Evolutionary conservation across 805 yeast species (phyloP), one percentile per base, ranked within the genome.

Genomic region (Barnettozyma sucrosica): DNA sequence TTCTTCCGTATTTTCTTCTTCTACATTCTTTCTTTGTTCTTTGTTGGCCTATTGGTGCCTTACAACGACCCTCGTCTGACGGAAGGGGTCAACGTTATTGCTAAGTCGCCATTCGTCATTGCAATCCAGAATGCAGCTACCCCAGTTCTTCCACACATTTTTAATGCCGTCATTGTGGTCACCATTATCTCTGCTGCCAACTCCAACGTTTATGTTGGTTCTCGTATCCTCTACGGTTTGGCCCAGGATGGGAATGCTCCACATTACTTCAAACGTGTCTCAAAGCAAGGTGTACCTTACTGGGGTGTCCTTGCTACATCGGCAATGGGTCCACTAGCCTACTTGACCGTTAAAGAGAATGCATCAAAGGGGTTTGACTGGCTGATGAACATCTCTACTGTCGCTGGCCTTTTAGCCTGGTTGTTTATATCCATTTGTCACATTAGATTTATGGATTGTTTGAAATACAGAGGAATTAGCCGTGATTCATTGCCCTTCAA

Each of bases 141-240:
- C 19, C 69, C 69, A 50, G 74, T 81, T 3, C 67, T 85, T 50
- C 87, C 89, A 41, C 74, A 78, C 59, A 80, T 85, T 46, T 81
- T 85, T 66, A 85, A 85, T 61, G 90, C 84, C 16, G 83, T 84
- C 45, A 79, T 85, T 51, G 62, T 85, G 41, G 55, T 75, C 20
- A 81, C 90, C 16, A 77, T 84, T 48, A 73, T 83, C 43, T 83
- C 90, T n/a, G 89, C 92, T 24, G 92, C 83, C 62, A 85, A 85
- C 68, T 83, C 89, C 13, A 81, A 83, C 60, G 72, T 84, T 26
- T 83, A 84, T 65, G 79, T 81, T 54, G 83, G 88, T 37, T 83
- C 89, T 3, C 71, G 93, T 66, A 71, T 81, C 38, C 62, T 85
- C 44, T 83, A 74, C 59, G 79, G 82, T n/a, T 69, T 85, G 61